phyloP scores from a whole-genome alignment of 805 yeast species.

The Candida piceae region DNA sequence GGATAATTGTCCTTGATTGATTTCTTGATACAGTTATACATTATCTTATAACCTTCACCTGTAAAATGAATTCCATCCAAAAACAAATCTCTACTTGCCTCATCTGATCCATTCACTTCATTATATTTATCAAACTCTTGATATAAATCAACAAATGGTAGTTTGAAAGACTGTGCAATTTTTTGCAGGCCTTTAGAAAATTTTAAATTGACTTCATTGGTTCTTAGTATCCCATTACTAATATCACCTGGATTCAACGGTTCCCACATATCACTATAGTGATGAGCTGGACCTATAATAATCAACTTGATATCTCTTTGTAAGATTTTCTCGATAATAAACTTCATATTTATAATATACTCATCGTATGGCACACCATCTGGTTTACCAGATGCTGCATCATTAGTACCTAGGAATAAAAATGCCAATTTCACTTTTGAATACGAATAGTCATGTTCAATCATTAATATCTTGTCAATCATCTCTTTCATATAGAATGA shows the following conservation, averaged over 20 bases:
- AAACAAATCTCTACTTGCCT: constrained; percentile 22
- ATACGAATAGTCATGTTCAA: constrained; percentile 34
- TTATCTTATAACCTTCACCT: constrained; percentile 33
- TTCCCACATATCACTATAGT: constrained; percentile 41
- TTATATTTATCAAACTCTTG: constrained; percentile 31
- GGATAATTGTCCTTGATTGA: constrained; percentile 32
- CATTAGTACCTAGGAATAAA: constrained; percentile 66
- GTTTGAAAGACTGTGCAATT: constrained; percentile 39
- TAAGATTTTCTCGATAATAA: constrained; percentile 35
- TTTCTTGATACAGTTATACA: constrained; percentile 30
- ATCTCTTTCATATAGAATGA: constrained; percentile 51
- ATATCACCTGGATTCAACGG: constrained; percentile 27
- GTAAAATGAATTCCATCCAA: constrained; percentile 44
- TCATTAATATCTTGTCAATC: constrained; percentile 44
- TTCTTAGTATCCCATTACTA: constrained; percentile 34
- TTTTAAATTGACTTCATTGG: constrained; percentile 35
- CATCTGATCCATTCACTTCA: constrained; percentile 9
- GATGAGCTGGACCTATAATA: constrained; percentile 58
- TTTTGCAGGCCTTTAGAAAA: constrained; percentile 48
- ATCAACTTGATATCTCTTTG: constrained; percentile 44
- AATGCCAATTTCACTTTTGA: constrained; percentile 15
- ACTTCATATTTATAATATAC: constrained; percentile 43
- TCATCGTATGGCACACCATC: constrained; percentile 50
- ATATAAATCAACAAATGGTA: constrained; percentile 59
- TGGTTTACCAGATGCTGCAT: constrained; percentile 42